Base-by-base conservation (phyloP, 345 rosid genomes). In the Brassica nigra region DNA sequence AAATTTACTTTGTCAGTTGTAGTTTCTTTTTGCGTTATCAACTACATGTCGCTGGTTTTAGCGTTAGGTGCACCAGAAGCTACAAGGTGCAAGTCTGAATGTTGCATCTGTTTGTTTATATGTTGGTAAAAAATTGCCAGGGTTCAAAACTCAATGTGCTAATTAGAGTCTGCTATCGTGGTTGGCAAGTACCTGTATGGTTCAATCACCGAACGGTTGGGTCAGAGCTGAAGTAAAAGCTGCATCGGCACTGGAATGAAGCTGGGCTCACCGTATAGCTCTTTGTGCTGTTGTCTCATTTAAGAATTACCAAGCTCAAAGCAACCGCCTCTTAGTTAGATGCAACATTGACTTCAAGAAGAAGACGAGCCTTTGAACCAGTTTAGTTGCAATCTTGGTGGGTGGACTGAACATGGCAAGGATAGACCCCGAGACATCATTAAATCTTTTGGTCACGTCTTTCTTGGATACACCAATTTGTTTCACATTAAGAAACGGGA, bases 121-220 rank as follows among this genome's bases (percentile, higher is more conserved):
- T 30, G 33, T 2, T 30, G 3, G 33, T 30, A 4, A 2, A 30
- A 30, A 30, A 30, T 30, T 71, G 20, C 14, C 57, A 72, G 76
- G 76, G 54, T 14, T 37, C 66, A 14, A 27, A 2, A 14, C 36
- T 76, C 23, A 66, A 76, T 10, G 57, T 58, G 6, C 29, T 76
- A 66, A 57, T 76, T 0, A 5, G 33, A 67, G n/a, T 76, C 31
- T 76, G 73, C 42, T 75, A 1, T 66, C 78, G 66, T 11, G 57
- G 78, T 7, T 75, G 72, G 78, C 73, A 75, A 5, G 6, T 75
- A 55, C 78, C 78, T 23, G 58, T n/a, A 14, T 75, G 78, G 78
- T 75, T 75, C 42, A 36, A 55, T 27, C 18, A 75, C 20, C 72
- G 73, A 33, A 30, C 33, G 61, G 55, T 66, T 14, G 66, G 78